Percentiles rank a stretch among this genome's conserved stretches.
phyloP scores from a whole-genome alignment of 257 asterid species.

The Thymus mandschuricus region DNA sequence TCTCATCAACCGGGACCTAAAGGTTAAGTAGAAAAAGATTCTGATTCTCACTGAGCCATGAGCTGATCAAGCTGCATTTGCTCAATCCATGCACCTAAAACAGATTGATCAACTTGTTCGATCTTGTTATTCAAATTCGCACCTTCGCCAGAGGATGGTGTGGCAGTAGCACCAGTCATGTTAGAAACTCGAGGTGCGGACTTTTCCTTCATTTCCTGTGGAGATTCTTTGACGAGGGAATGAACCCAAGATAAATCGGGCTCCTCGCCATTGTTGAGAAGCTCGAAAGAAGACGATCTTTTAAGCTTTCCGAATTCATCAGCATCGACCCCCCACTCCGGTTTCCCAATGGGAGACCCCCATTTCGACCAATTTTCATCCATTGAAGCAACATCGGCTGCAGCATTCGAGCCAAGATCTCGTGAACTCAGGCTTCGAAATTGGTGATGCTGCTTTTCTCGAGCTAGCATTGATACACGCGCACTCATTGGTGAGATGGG shows the following conservation, averaged over 20 bases:
- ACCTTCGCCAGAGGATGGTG: conserved; percentile 44
- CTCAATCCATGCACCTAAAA: conserved; percentile 64
- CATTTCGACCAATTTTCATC: conserved; percentile 63
- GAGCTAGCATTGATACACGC: conserved; percentile 60
- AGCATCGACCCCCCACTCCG: conserved; percentile 56
- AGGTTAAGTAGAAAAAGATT: conserved; percentile 37
- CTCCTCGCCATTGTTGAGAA: conserved; percentile 60
- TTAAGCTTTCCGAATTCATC: conserved; percentile 53
- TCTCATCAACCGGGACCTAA: conserved; percentile 31
- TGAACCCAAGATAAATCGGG: conserved; percentile 96
- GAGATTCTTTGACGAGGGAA: conserved; percentile 76
- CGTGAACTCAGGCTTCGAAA: conserved; percentile 80
- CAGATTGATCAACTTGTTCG: conserved; percentile 58
- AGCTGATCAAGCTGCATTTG: conserved; percentile 83
- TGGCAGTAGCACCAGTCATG: conserved; percentile 32
- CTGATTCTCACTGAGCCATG: conserved; percentile 52
- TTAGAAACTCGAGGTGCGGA: conserved; percentile 36
- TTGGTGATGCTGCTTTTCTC: conserved; percentile 65
- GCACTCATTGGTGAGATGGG: conserved; percentile 78
- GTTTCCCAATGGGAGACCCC: conserved; percentile 58
- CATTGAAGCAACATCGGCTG: conserved; percentile 52
- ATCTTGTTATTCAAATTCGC: conserved; percentile 35
- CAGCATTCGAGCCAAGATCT: conserved; percentile 58
- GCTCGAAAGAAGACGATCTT: conserved; percentile 72
- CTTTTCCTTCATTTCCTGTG: conserved; percentile 60